A percentile compares a stretch with the other conserved stretches of the same genome.
Evolutionary conservation across 768 basidiomycete genomes (phyloP).

Genomic region (Agaricus sinodeliciosus): DNA sequence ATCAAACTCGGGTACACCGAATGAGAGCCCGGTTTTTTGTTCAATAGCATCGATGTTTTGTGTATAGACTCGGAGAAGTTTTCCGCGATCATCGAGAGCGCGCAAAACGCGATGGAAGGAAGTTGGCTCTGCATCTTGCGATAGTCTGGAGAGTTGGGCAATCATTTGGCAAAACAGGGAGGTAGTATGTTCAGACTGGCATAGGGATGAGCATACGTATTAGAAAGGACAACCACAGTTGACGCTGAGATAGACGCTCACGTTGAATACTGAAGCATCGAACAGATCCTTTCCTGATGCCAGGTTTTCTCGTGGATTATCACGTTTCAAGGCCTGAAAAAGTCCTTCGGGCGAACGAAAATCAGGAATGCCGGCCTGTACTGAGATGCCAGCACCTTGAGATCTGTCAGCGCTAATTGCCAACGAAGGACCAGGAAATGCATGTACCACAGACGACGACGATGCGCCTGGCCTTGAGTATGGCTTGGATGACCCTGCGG

Average conservation of each 20-base stretch:
- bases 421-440: constrained; percentile 7
- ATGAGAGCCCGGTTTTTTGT: constrained; percentile 76
- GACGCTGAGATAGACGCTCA: constrained; percentile 29
- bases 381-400: constrained; percentile 83
- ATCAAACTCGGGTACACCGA: constrained; percentile 73
- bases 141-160: constrained; percentile 68
- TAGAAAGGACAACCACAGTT: neutral
- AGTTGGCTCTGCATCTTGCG: constrained; percentile 69
- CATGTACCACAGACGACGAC: constrained; percentile 82
- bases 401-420: constrained; percentile 2
- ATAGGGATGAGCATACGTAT: constrained; percentile 7
- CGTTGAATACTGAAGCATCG: constrained; percentile 85
- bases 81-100: constrained; percentile 65
- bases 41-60: constrained; percentile 94
- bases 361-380: constrained; percentile 84
- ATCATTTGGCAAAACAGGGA: constrained; percentile 87
- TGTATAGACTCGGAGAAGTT: constrained; percentile 81
- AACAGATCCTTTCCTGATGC: constrained; percentile 83
- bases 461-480: constrained; percentile 74
- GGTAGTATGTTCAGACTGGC: constrained; percentile 66
- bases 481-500: constrained; percentile 51
- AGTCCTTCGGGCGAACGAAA: constrained; percentile 79
- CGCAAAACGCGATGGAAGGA: constrained; percentile 75
- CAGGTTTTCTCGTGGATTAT: constrained; percentile 67
- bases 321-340: constrained; percentile 71